A percentile compares a stretch with the other conserved stretches of the same genome.
phyloP scores from a whole-genome alignment of 2,329 filamentous ascomycete species.

The Coleophoma eucalyptorum region DNA sequence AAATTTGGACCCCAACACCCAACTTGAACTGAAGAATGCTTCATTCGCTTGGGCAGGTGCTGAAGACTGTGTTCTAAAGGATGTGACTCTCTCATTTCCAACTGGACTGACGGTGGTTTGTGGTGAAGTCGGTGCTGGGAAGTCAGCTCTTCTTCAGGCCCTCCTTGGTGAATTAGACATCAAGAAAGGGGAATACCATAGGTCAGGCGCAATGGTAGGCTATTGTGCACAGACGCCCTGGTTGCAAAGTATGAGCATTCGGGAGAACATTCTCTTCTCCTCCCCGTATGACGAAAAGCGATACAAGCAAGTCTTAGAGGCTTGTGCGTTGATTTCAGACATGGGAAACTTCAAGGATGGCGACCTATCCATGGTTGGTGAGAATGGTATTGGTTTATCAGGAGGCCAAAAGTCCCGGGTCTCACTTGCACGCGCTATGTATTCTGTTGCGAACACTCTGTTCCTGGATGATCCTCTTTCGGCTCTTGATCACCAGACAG shows the following conservation, averaged over 20 bases:
- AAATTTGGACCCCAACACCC: constrained; percentile 6
- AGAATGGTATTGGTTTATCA: constrained; percentile 58
- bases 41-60: constrained; percentile 79
- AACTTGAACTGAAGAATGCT: constrained; percentile 54
- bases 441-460: constrained; percentile 49
- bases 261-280: constrained; percentile 65
- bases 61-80: constrained; percentile 46
- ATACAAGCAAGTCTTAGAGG: constrained; percentile 66
- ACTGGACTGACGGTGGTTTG: constrained; percentile 55
- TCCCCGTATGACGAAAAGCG: constrained; percentile 63
- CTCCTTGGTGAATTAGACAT: constrained; percentile 27
- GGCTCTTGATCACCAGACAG: constrained; percentile 61
- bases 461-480: constrained; percentile 57
- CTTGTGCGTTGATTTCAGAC: constrained; percentile 58
- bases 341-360: constrained; percentile 60
- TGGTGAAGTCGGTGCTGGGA: constrained; percentile 62
- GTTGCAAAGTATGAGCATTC: constrained; percentile 67
- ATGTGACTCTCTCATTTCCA: constrained; percentile 51
- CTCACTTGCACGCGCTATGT: constrained; percentile 56
- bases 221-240: constrained; percentile 65
- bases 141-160: constrained; percentile 40
- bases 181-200: constrained; percentile 31
- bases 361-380: constrained; percentile 57
- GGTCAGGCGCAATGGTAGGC: constrained; percentile 52
- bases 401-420: constrained; percentile 59